Conservation (phyloP, 805 yeast genomes). For the Candida hungchunana region DNA sequence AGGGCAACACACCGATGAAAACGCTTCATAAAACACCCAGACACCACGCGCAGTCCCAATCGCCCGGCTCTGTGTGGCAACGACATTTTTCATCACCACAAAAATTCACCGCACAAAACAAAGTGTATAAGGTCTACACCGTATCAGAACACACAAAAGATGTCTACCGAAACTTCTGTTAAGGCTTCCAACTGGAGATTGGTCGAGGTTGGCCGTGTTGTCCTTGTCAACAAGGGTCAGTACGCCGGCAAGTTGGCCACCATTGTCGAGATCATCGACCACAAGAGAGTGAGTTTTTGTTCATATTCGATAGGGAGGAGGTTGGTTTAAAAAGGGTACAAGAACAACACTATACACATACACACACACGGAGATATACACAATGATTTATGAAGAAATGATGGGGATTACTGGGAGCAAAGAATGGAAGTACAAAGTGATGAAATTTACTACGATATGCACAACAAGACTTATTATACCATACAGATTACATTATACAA, state of each 20-base stretch:
- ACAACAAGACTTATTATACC: too few species aligned
- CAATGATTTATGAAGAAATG: neutral
- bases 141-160: constrained; percentile 28
- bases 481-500: too few species aligned
- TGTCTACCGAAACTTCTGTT: constrained; percentile 74
- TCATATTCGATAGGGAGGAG: neutral
- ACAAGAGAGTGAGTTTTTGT: constrained; percentile 81
- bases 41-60: constrained; percentile 1
- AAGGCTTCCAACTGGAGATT: constrained; percentile 98
- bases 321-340: neutral
- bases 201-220: constrained; percentile 99
- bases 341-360: neutral
- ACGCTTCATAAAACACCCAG: neutral
- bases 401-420: too few species aligned
- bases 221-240: constrained; percentile 78
- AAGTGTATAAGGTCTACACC: neutral
- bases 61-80: neutral
- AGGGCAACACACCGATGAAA: too few species aligned
- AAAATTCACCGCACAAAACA: constrained; percentile 2
- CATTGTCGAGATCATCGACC: constrained; percentile 98
- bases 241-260: constrained; percentile 83
- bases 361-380: neutral
- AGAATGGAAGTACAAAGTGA: too few species aligned
- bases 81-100: constrained; percentile 9
- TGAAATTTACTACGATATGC: too few species aligned